Evolutionary conservation across 306 rosid species (phyloP).

Genomic region (Dryas drummondii): DNA sequence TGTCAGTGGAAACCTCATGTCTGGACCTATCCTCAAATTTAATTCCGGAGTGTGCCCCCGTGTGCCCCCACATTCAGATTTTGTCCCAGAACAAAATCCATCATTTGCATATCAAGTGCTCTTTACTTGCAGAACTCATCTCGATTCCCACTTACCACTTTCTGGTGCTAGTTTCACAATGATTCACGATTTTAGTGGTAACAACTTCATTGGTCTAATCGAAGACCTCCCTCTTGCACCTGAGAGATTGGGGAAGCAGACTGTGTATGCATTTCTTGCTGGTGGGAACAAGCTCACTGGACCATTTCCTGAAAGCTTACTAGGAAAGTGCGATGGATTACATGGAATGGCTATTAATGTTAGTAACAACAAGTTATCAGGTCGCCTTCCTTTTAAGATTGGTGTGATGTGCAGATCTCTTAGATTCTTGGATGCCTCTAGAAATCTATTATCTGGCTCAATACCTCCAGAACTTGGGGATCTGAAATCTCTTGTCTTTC

Average conservation of each 20-base stretch:
- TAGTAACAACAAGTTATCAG: slow-evolving; percentile 33
- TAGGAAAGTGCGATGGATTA: slow-evolving; percentile 27
- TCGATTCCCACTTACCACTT: slow-evolving; percentile 19
- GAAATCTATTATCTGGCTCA: slow-evolving; percentile 26
- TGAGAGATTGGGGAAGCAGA: slow-evolving; percentile 12
- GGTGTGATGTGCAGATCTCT: slow-evolving; percentile 27
- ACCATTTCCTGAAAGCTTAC: slow-evolving; percentile 23
- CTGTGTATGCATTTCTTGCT: slow-evolving; percentile 35
- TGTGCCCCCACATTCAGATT: slow-evolving; percentile 16
- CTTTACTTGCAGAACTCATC: slow-evolving; percentile 29
- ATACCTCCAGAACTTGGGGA: slow-evolving; percentile 31
- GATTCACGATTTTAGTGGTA: slow-evolving; percentile 39
- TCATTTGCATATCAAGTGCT: slow-evolving; percentile 14
- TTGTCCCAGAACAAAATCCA: slow-evolving; percentile 5
- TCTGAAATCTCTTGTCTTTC: slow-evolving; percentile 33
- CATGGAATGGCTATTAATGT: slow-evolving; percentile 30
- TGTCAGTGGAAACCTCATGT: slow-evolving; percentile 30
- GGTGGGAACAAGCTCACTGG: slow-evolving; percentile 33
- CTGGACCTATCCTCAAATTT: slow-evolving; percentile 28
- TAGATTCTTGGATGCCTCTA: slow-evolving; percentile 31
- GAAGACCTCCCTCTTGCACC: slow-evolving; percentile 24
- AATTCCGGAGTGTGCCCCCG: slow-evolving; percentile 14
- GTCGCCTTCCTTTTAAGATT: slow-evolving; percentile 27
- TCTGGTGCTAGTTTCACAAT: slow-evolving; percentile 7
- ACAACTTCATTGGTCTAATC: slow-evolving; percentile 39